A percentile compares a stretch with the other conserved stretches of the same genome.
These are phyloP conservation scores for Pelargonium cotyledonis DNA, from an alignment of 441 rosid species.

Conservation along the genomic window DNA sequence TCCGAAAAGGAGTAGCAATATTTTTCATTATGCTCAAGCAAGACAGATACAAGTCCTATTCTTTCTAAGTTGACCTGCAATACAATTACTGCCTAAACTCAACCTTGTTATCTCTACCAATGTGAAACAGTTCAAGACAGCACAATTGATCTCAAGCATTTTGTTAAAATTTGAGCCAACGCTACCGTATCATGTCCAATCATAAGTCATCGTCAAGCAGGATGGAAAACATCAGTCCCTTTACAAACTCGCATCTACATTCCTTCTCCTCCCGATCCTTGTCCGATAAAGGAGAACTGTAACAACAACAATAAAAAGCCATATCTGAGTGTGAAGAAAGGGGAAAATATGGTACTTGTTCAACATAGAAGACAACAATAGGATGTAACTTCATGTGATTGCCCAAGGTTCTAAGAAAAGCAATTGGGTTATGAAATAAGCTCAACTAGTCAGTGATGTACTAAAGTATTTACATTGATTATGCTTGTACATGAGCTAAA, in stretches of 20 bases:
- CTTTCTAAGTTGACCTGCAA: slow-evolving; percentile 11
- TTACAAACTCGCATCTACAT: slow-evolving; percentile 41
- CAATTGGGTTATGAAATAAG: not conserved
- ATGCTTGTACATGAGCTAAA: not conserved
- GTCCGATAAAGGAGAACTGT: slow-evolving; percentile 41
- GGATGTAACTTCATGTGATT: no score
- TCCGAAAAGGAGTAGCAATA: not conserved
- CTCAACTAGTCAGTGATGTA: not conserved
- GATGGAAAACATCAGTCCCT: slow-evolving; percentile 38
- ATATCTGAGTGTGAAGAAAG: not conserved
- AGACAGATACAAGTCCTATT: not conserved
- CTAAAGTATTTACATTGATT: not conserved
- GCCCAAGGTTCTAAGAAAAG: no score
- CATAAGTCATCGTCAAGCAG: slow-evolving; percentile 37
- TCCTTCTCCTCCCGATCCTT: slow-evolving; percentile 38
- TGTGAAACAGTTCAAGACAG: slow-evolving; percentile 9
- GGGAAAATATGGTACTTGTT: not conserved
- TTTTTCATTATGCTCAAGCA: not conserved
- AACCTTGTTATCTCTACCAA: slow-evolving; percentile 11
- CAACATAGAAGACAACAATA: not conserved
- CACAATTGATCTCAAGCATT: slow-evolving; percentile 7
- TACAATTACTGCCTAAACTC: slow-evolving; percentile 20
- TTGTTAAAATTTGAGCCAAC: slow-evolving; percentile 14
- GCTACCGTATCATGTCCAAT: slow-evolving; percentile 10
- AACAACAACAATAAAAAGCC: slow-evolving; percentile 11